Base-by-base conservation (phyloP, 257 asterid genomes). In the Phtheirospermum japonicum region DNA sequence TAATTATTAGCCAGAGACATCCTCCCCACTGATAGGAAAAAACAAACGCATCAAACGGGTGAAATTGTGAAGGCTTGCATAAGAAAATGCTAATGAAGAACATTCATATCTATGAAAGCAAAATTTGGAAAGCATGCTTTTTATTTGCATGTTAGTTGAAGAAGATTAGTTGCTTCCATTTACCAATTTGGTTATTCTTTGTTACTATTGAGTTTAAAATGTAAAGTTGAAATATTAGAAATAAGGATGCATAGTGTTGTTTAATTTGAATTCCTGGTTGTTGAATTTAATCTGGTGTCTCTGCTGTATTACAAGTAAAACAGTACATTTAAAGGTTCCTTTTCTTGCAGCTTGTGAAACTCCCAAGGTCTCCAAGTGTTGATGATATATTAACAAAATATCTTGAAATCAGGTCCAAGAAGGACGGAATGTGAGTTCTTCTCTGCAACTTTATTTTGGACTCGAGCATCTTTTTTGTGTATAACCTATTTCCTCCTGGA, bases 371-470 rank as follows among this genome's bases (percentile, higher is more conserved):
- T 66, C 99, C 96, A 39, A 80, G 49, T 61, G 87, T 93, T 59
- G 96, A 93, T 61, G 94, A 93, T 62, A 78, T 93, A 75, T 77
- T 93, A 75, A 68, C 76, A 23, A 82, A 82, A 62, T 93, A 83
- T 80, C 92, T 89, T 40, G 96, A 89, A 33, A 80, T 80, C 81
- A 68, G 86, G 75, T 79, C 94, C 71, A 83, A 85, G 76, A 89
- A 89, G 85, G 94, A 86, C 67, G 89, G 86, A 80, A 78, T 65
- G 96, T 93, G 76, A 89, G 97, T 77, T 53, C n/a, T n/a, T n/a
- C n/a, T n/a, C n/a, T n/a, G n/a, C n/a, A n/a, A n/a, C n/a, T n/a
- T n/a, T n/a, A n/a, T n/a, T n/a, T n/a, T n/a, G n/a, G n/a, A n/a
- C n/a, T n/a, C n/a, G n/a, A n/a, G n/a, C n/a, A n/a, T n/a, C n/a